These are phyloP conservation scores for Trichothecium roseum DNA, from an alignment of 2,329 filamentous ascomycete species.

Conservation along the genomic window DNA sequence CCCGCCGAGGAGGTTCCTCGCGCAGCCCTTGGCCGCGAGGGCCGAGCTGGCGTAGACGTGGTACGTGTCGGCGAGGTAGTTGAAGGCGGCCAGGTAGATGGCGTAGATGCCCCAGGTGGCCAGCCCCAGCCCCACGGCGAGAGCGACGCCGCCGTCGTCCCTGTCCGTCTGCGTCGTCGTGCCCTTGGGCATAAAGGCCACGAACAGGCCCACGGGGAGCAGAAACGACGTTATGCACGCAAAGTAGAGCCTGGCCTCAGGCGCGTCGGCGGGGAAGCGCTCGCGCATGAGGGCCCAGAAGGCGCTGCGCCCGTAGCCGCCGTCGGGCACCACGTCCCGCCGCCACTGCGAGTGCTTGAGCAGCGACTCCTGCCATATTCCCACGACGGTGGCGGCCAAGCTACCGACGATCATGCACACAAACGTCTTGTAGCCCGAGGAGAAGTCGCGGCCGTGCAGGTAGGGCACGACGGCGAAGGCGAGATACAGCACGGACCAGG, in stretches of 20 bases:
- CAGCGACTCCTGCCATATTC: conserved; percentile 63
- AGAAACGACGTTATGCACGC: conserved; percentile 65
- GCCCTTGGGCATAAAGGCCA: conserved; percentile 18
- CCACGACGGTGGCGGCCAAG: conserved; percentile 54
- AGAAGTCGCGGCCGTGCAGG: conserved; percentile 60
- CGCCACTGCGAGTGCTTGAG: conserved; percentile 34
- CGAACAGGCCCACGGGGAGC: conserved; percentile 68
- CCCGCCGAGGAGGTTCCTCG: conserved; percentile 74
- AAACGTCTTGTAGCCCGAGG: conserved; percentile 61
- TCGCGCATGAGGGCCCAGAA: conserved; percentile 36
- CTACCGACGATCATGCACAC: conserved; percentile 59
- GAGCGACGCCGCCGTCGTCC: conserved; percentile 12
- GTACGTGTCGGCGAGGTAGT: conserved; percentile 85
- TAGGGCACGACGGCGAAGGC: conserved; percentile 74
- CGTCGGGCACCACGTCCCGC: conserved; percentile 8
- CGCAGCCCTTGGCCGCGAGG: conserved; percentile 76
- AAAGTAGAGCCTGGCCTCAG: conserved; percentile 76
- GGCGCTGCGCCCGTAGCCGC: conserved; percentile 13
- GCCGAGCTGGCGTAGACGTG: conserved; percentile 77
- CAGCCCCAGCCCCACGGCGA: conserved; percentile 52
- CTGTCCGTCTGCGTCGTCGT: conserved; percentile 5
- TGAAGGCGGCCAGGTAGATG: conserved; percentile 82
- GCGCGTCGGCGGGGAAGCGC: conserved; percentile 40
- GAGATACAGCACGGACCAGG: conserved; percentile 81
- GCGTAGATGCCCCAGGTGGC: conserved; percentile 80